These are phyloP conservation scores for Nepenthes mirabilis DNA, from an alignment of 148 eudicot species.

Conservation along the genomic window DNA sequence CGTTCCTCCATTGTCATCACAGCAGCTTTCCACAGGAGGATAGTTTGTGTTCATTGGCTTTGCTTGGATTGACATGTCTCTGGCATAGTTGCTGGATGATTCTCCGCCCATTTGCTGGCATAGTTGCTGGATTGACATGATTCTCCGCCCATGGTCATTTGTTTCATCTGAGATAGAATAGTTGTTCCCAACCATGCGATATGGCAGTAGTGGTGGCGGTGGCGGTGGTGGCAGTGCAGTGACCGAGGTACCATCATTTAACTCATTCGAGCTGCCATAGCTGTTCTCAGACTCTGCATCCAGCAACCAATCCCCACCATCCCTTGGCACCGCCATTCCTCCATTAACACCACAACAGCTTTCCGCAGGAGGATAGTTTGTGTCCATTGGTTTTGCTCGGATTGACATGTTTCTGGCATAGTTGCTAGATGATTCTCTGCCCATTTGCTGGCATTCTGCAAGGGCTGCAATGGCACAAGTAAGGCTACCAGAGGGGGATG, in stretches of 20 bases:
- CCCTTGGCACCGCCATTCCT: background rate
- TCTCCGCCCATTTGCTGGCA: conserved; percentile 18
- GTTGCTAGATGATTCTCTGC: conserved; percentile 33
- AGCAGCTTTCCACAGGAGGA: no score
- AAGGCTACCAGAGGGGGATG: conserved; percentile 87
- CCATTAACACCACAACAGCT: no score
- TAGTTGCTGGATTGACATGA: conserved; percentile 6
- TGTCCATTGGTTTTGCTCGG: background rate
- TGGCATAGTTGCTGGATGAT: no score
- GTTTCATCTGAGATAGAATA: conserved; percentile 11
- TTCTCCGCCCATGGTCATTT: conserved; percentile 2
- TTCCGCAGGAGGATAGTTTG: no score
- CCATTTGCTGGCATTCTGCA: conserved; percentile 71
- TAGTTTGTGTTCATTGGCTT: no score
- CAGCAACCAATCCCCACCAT: conserved; percentile 29
- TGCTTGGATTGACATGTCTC: no score
- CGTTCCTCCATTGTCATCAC: background rate
- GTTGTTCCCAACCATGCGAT: conserved; percentile 7
- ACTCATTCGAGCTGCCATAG: conserved; percentile 31
- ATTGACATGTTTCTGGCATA: background rate
- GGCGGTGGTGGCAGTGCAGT: conserved; percentile 17
- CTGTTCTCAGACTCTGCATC: conserved; percentile 47
- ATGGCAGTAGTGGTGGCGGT: conserved; percentile 14
- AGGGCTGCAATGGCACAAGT: conserved; percentile 94
- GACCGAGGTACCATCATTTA: conserved; percentile 16